Evolutionary conservation across 306 rosid species (phyloP), one percentile per base, ranked within the genome.

Genomic region (Echinosophora koreensis): DNA sequence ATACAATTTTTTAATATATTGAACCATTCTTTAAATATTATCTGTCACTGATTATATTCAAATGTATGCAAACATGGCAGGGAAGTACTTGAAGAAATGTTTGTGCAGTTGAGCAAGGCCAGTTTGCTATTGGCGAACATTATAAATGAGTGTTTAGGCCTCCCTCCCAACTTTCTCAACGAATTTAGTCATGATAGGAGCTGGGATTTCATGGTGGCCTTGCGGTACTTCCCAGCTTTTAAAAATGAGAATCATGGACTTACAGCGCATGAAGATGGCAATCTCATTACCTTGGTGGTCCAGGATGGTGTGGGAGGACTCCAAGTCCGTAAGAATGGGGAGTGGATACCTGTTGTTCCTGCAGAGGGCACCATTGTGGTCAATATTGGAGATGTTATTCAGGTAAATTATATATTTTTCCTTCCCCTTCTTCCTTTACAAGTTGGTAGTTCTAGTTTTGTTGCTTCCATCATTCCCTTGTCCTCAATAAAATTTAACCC

Each of bases 261-360:
- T 54, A 3, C 73, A 9, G 82, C 77, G 58, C 90, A 85, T 32
- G 87, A 87, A 80, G 90, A 89, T 78, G 85, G 69, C 6, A 89
- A 84, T 46, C 56, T 50, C 5, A 5, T 89, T 7, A 81, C 88
- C 55, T 73, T 87, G 41, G 85, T 87, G 5, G 0, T 84, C 39
- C 91, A 86, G 22, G 90, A 89, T 77, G 85, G 55, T 2, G 85
- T 74, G n/a, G 93, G 91, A 60, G 91, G 90, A 18, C 77, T 85
- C 0, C 61, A 86, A 65, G 82, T 87, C 5, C 77, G 6, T 39
- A 80, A 64, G 51, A 64, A 85, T 50, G 85, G 84, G 4, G 44
- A 82, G 12, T 87, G 90, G 91, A 57, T 82, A 64, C 85, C 88
- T 0, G 85, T 80, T 46, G 69, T 58, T 34, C 90, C 90, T n/a